Base-by-base conservation (phyloP, 2,329 filamentous ascomycete genomes). In the Neofusicoccum laricinum region DNA sequence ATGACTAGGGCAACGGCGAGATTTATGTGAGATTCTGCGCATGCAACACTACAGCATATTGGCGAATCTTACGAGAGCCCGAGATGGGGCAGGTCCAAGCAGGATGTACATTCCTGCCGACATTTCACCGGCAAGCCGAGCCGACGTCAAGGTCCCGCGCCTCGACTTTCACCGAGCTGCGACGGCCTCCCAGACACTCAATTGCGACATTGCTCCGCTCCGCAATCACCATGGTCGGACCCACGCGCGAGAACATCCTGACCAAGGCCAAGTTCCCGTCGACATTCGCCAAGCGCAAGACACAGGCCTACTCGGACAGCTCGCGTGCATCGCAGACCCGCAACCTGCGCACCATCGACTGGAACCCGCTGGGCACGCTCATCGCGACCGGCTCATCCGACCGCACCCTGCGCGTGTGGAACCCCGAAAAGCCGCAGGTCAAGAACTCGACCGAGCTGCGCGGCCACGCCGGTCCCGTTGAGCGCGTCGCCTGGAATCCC, bases 351-450 rank as follows among this genome's bases (percentile, higher is more conserved):
- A 89, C 90, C 1, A 88, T 98, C 68, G 89, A 91, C 43, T 98
- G 94, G 94, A 97, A 94, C 68, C 91, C 93, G 0, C 82, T 91
- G 0, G 93, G 94, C 38, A 90, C 87, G 8, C 82, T 95, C 66
- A 88, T 98, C 66, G 94, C 94, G 0, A 96, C 93, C 0, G 93
- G 92, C 2, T 85, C 89, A 5, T 80, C 83, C 25, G 88, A 92
- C 71, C 86, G 85, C 69, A 90, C 85, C 8, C 77, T 94, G 62
- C 87, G 91, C 70, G 88, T 93, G 53, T 94, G 91, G 91, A 93
- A 93, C 69, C 89, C 90, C 1, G 91, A 94, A 69, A 88, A 89
- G 71, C 84, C 88, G 2, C 87, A 90, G 69, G 86, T 90, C 41
- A 89, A 88, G 69, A 88, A 89, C 73, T 90, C 89, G 10, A 93